Evolutionary conservation across 371 early-diverging fungal species (phyloP), one percentile per base, ranked within the genome.

Genomic region (Sporodiniella umbellata): DNA sequence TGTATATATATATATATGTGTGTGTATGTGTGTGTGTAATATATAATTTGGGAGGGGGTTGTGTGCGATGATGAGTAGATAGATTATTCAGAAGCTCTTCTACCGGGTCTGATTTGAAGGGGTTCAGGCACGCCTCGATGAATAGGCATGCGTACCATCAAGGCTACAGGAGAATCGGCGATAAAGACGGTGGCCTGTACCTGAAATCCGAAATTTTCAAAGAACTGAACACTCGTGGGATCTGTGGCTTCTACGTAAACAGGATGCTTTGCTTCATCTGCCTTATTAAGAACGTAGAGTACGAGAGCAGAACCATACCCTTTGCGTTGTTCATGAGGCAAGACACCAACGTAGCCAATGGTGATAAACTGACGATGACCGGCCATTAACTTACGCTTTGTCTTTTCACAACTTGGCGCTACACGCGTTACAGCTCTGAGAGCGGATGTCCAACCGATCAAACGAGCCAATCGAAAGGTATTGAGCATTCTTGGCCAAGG

Each of bases 241-340:
- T 95, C 95, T 53, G 92, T 92, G 53, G 95, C 72, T 44, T 72
- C 67, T 11, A 64, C 70, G 23, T 62, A 93, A 10, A 92, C 89
- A 0, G 98, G 96, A 57, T 94, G 90, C 48, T 96, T 95, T 44
- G 83, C 83, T 0, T 80, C 69, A 54, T 98, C 96, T 33, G 75
- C 75, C 19, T 69, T 71, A 33, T 63, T 56, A 0, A 65, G 50
- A 0, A 69, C 65, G 40, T 69, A 48, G 8, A 53, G 52, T 6
- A 75, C 45, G 6, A 75, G 51, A 15, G 72, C 68, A 1, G 65
- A 43, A 1, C 70, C 75, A 23, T 67, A 60, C 0, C 75, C 75
- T 25, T 75, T 75, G 31, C 65, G 69, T 42, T 67, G 70, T 48
- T 75, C 75, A 35, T 67, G 70, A 3, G 68, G 67, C 2, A 75